phyloP scores from a whole-genome alignment of 1,284 basidiomycete species.

The Cryptococcus amylolentus region DNA sequence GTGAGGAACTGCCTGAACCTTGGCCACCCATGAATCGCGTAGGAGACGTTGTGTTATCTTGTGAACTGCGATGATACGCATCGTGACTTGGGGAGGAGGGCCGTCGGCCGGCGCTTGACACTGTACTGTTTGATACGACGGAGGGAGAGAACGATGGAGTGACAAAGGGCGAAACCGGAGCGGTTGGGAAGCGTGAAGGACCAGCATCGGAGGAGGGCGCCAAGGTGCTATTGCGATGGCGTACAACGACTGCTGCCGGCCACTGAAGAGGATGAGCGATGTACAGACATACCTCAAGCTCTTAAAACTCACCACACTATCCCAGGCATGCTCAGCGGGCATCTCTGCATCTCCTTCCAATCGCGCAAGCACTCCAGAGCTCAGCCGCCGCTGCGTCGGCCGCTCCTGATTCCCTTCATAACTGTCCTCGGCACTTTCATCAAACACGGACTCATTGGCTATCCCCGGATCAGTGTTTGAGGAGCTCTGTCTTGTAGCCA shows the following conservation, averaged over 20 bases:
- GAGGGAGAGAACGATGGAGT: slow-evolving; percentile 44
- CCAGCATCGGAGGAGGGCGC: slow-evolving; percentile 12
- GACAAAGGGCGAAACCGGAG: slow-evolving; percentile 42
- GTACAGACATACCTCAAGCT: slow-evolving; percentile 1
- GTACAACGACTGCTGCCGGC: slow-evolving; percentile 30
- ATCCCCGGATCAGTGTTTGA: background rate
- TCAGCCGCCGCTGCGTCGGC: slow-evolving; percentile 10
- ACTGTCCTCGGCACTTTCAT: slow-evolving; percentile 6
- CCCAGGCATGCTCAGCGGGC: slow-evolving; percentile 37
- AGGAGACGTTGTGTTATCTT: background rate
- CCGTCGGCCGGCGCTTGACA: slow-evolving; percentile 8
- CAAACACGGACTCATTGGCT: slow-evolving; percentile 10
- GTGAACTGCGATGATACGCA: slow-evolving; percentile 15
- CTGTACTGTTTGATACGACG: slow-evolving; percentile 16
- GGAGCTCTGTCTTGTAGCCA: background rate
- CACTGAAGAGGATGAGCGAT: slow-evolving; percentile 26
- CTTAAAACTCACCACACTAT: slow-evolving; percentile 39
- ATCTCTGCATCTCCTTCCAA: slow-evolving; percentile 12
- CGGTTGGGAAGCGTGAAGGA: slow-evolving; percentile 29
- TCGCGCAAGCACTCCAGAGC: slow-evolving; percentile 4
- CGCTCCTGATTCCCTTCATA: slow-evolving; percentile 11
- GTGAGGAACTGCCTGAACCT: too few species aligned
- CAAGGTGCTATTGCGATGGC: slow-evolving; percentile 3
- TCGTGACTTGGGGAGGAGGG: slow-evolving; percentile 16
- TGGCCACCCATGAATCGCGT: too few species aligned